Base-by-base conservation (phyloP, 2,329 filamentous ascomycete species). In the Verticillium nubilum region DNA sequence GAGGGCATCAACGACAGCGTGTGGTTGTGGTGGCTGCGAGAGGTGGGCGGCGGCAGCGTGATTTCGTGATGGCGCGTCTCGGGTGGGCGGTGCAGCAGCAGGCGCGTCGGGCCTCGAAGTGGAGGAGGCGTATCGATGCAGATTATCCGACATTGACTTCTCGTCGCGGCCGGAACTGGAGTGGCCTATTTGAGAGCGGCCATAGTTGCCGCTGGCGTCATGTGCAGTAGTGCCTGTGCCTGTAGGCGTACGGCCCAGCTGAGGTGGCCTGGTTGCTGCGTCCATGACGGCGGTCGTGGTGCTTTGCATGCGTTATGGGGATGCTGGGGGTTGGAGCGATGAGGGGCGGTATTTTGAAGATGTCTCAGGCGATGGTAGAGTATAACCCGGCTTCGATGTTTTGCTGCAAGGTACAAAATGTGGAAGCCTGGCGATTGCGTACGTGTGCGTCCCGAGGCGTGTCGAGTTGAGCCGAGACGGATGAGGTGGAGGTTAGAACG, bases 71-170 rank as follows among this genome's bases (percentile, higher is more conserved):
- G 42, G 42, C 42, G 42, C 42, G 42, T 50, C 42, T 50, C n/a
- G 42, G 42, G 42, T 25, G 42, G 42, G 42, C 19, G 42, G 42
- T 50, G 42, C 42, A 28, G 23, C 23, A 23, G 27, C 31, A 15
- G 31, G 60, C 57, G 61, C 58, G 58, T 60, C 62, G 62, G 62
- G 59, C 57, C 17, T 54, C 52, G 54, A 56, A 55, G 56, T 55
- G 12, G 60, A 42, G 56, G 42, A 23, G 60, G 60, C 60, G 54
- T 56, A 58, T 10, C 50, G 54, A 55, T 26, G 25, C n/a, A 55
- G 53, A 19, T 59, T 63, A 29, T 60, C 55, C 27, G 58, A 37
- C 17, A 61, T 29, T 27, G 56, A 52, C 1, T 28, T 58, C 42
- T 55, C 52, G 47, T 61, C 54, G 15, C 57, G 54, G 15, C 3